phyloP scores from a whole-genome alignment of 768 basidiomycete genomes.

The Agrocybe pediades region DNA sequence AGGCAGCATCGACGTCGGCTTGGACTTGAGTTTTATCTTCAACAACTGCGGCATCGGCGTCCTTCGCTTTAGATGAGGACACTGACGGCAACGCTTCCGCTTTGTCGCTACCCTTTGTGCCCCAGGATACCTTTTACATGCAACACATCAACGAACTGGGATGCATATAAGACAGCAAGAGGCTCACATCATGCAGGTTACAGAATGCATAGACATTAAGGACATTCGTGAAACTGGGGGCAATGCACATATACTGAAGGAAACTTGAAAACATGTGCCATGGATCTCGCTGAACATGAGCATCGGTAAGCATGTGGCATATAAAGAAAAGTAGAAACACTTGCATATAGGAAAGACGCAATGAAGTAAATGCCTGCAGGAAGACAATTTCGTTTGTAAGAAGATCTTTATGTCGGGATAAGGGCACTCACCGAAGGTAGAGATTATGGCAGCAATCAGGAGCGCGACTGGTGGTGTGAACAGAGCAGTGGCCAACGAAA shows the following conservation, averaged over 20 bases:
- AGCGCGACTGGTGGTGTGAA: constrained; percentile 79
- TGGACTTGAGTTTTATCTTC: constrained; percentile 83
- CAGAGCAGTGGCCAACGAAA: constrained; percentile 52
- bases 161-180: not conserved
- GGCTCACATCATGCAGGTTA: constrained; percentile 84
- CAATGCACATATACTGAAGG: constrained; percentile 86
- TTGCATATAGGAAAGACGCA: constrained; percentile 83
- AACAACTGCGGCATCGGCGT: constrained; percentile 74
- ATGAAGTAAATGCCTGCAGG: constrained; percentile 74
- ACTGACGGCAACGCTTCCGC: constrained; percentile 90
- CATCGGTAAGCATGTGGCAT: constrained; percentile 1
- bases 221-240: constrained; percentile 93
- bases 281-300: constrained; percentile 71
- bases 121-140: constrained; percentile 76
- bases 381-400: not conserved
- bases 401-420: not conserved
- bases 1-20: constrained; percentile 87
- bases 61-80: constrained; percentile 80
- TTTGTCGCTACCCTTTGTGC: constrained; percentile 94
- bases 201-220: constrained; percentile 98
- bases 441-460: constrained; percentile 83
- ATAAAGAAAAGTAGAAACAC: constrained; percentile 27
- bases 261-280: constrained; percentile 99
- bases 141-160: not conserved
- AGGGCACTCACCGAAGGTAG: constrained; percentile 70